A percentile compares a stretch with the other conserved stretches of the same genome.
Evolutionary conservation across 306 rosid species (phyloP).

Genomic region (Boehmeria nivea): DNA sequence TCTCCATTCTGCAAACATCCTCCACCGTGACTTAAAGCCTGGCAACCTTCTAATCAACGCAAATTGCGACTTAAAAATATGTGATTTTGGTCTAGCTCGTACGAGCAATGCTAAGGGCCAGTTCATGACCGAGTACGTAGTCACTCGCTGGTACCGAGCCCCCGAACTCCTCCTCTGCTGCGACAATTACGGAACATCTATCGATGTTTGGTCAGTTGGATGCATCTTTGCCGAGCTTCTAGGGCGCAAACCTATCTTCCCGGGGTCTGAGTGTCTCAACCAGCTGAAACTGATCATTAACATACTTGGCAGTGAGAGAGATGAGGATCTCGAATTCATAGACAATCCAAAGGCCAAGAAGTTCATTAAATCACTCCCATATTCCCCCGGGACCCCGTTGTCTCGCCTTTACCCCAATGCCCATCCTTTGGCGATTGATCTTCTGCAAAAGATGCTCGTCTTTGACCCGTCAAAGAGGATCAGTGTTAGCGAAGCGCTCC

Average conservation of each 20-base stretch:
- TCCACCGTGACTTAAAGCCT: constrained; percentile 93
- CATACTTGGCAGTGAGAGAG: constrained; percentile 86
- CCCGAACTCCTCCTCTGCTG: constrained; percentile 94
- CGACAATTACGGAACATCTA: constrained; percentile 81
- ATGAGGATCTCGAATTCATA: constrained; percentile 79
- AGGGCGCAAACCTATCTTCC: constrained; percentile 79
- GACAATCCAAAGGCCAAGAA: constrained; percentile 80
- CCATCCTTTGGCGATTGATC: constrained; percentile 76
- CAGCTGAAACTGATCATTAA: constrained; percentile 79
- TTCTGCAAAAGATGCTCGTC: constrained; percentile 83
- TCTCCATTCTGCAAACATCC: constrained; percentile 93
- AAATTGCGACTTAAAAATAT: constrained; percentile 89
- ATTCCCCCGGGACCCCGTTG: constrained; percentile 61
- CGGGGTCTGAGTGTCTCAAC: constrained; percentile 85
- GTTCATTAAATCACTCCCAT: constrained; percentile 58
- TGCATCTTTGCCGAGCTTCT: constrained; percentile 94
- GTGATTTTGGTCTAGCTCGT: constrained; percentile 93
- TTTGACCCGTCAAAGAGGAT: constrained; percentile 94
- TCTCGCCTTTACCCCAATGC: constrained; percentile 63
- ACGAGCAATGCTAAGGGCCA: constrained; percentile 69
- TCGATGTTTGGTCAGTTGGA: constrained; percentile 96
- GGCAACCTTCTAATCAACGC: constrained; percentile 92
- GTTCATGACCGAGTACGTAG: constrained; percentile 96
- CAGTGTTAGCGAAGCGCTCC: constrained; percentile 71
- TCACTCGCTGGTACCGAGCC: constrained; percentile 95